phyloP scores from a whole-genome alignment of 305 asterid genomes.

The Striga hermonthica region DNA sequence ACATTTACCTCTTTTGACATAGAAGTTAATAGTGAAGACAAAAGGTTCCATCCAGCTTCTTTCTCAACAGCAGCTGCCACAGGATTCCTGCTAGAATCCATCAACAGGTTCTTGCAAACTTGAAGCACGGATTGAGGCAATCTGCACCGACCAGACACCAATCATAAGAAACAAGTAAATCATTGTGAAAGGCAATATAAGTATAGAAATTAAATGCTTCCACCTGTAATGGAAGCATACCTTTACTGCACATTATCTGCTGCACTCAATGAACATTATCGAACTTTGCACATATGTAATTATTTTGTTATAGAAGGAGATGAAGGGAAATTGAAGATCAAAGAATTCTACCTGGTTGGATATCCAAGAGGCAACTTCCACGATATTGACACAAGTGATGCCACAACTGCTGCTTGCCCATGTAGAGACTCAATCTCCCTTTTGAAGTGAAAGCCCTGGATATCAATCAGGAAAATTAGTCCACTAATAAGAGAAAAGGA shows the following conservation, averaged over 20 bases:
- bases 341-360: slow-evolving; percentile 75
- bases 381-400: slow-evolving; percentile 86
- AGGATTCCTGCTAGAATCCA: slow-evolving; percentile 72
- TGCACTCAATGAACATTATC: slow-evolving; percentile 24
- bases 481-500: slow-evolving; percentile 22
- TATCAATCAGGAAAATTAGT: slow-evolving; percentile 26
- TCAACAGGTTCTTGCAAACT: slow-evolving; percentile 84
- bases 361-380: slow-evolving; percentile 92
- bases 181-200: slow-evolving; percentile 22
- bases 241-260: slow-evolving; percentile 19
- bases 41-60: slow-evolving; percentile 97
- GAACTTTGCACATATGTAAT: slow-evolving; percentile 14
- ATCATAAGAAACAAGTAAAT: slow-evolving; percentile 18
- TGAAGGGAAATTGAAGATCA: slow-evolving; percentile 24
- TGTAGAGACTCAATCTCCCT: slow-evolving; percentile 77
- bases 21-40: slow-evolving; percentile 85
- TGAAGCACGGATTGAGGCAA: slow-evolving; percentile 80
- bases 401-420: slow-evolving; percentile 96
- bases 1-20: slow-evolving; percentile 73
- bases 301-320: slow-evolving; percentile 20
- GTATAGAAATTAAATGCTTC: slow-evolving; percentile 9
- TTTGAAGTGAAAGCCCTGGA: slow-evolving; percentile 72
- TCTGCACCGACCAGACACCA: slow-evolving; percentile 44
- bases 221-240: neutral
- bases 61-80: slow-evolving; percentile 72